Evolutionary conservation across 2,329 filamentous ascomycete species (phyloP), one percentile per base, ranked within the genome.

Genomic region (Aspergillus sojae): DNA sequence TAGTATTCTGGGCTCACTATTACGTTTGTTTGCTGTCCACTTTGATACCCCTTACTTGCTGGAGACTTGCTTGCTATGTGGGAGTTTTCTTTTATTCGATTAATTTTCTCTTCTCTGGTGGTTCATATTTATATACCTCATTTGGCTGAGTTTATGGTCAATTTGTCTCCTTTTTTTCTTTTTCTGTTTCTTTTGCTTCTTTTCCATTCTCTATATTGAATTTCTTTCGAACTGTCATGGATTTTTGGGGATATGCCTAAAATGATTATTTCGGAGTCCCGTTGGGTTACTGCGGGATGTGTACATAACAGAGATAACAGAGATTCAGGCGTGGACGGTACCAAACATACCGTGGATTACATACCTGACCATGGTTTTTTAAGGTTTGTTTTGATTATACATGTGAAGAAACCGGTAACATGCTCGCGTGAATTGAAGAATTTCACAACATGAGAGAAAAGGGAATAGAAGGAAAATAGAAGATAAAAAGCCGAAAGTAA

Each of bases 1-100:
- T 68, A 67, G 65, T 69, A 67, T 62, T 62, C 39, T 43, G 39
- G 39, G 39, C 39, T 41, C 39, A 50, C 26, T 61, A 61, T 64
- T 65, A 63, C 53, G 59, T 64, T 70, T 68, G 60, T 66, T 64
- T 66, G 57, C 61, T 69, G 57, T 65, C 63, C 60, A 63, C 61
- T 69, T 73, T 65, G 64, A 68, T 70, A 70, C 65, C 67, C 65
- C 67, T 71, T 68, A 66, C 63, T 63, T 53, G 62, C 59, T 55
- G 23, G 54, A 64, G 62, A 62, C 54, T 48, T 50, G 55, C 54
- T 64, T 57, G 41, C 59, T 48, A 26, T 62, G 36, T 46, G 54
- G 55, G 50, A 59, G 36, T 60, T 61, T 45, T 57, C 34, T 60
- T 32, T 45, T 55, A 50, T 62, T 66, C 60, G 61, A 39, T 28